Base-by-base conservation (phyloP, 2,329 filamentous ascomycete species). In the Gnomoniopsis smithogilvyi region DNA sequence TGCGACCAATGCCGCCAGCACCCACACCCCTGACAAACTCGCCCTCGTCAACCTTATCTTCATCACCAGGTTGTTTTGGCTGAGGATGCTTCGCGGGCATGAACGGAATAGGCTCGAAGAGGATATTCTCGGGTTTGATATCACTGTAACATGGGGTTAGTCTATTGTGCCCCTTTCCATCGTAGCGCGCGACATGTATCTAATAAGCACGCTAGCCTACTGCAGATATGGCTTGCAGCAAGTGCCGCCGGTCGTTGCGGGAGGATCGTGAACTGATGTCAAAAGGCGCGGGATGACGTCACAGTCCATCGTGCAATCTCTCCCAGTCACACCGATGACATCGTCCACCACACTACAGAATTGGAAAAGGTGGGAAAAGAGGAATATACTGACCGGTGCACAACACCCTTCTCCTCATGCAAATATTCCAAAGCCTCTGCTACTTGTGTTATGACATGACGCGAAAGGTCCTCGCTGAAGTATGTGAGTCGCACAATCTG, bases 401-500 rank as follows among this genome's bases (percentile, higher is more conserved):
- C 95, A 59, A 99, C 92, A 58, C 95, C 95, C 64, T 89, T 92
- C 67, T 95, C 91, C 70, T 98, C 95, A 67, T 99, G 95, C 61
- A 99, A 75, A 71, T 98, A 98, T 69, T 94, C 89, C 56, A 99
- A 80, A 15, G 95, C 94, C 67, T 96, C 87, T n/a, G 95, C 95
- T 17, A 99, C 95, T 71, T 98, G 94, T 3, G 87, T 79, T 67
- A 99, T 99, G 68, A 98, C 94, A 72, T 98, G 95, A 65, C 95
- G 84, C 55, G 93, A 96, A 1, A 99, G 81, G 51, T 97, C 89
- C 73, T 99, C 95, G 77, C 94, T 98, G 72, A 99, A 99, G 73
- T 98, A 99, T 15, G 95, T 99, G 72, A 99, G 85, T 65, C 94
- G 90, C 54, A 99, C 95, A 67, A 99, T 98, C 73, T 98, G 94